These are phyloP conservation scores for Centella asiatica DNA, from an alignment of 129 eudicot genomes.

Conservation along the genomic window DNA sequence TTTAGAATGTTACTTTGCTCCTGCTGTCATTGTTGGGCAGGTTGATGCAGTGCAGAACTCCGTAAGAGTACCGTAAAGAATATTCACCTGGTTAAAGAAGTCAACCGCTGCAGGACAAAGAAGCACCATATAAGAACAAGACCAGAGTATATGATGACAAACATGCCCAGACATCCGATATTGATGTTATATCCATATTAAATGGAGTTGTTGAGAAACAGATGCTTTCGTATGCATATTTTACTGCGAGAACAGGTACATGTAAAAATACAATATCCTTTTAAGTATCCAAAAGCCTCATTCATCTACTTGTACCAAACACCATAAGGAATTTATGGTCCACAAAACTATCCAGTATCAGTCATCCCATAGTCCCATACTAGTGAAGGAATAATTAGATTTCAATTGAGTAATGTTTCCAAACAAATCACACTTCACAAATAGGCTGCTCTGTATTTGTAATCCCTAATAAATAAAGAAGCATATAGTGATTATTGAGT, in stretches of 20 bases:
- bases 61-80: slow-evolving; percentile 57
- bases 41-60: slow-evolving; percentile 57
- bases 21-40: slow-evolving; percentile 68
- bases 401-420: neutral
- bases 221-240: neutral
- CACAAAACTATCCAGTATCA: too few species aligned
- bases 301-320: too few species aligned
- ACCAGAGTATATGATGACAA: neutral
- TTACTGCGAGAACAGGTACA: too few species aligned
- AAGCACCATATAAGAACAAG: neutral
- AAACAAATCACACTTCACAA: neutral
- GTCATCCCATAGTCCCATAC: neutral
- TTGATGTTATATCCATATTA: neutral
- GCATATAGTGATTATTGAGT: neutral
- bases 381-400: neutral
- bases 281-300: too few species aligned
- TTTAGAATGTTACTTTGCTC: slow-evolving; percentile 44
- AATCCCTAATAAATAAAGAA: neutral
- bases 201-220: neutral
- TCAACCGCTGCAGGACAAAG: slow-evolving; percentile 48
- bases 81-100: slow-evolving; percentile 65
- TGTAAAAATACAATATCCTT: too few species aligned
- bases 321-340: too few species aligned
- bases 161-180: neutral
- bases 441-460: neutral